phyloP scores from a whole-genome alignment of 495 filamentous ascomycete genomes.

The Acidomyces sp. region DNA sequence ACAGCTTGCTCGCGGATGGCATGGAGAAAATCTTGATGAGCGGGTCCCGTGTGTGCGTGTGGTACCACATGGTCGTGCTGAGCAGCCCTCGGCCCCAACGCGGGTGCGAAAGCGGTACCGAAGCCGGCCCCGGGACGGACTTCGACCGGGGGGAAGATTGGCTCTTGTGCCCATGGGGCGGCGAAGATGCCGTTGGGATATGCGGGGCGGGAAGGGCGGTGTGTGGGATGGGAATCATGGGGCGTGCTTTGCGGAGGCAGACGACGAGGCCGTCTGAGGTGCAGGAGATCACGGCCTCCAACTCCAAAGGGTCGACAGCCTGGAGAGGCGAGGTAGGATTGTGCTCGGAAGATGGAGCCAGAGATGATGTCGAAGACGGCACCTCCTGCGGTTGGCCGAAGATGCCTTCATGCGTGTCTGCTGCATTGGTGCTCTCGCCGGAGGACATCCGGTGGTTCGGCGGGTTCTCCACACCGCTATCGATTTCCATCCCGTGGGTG shows the following conservation, averaged over 20 bases:
- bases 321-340: background rate
- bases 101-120: constrained; percentile 21
- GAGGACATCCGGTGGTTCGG: constrained; percentile 20
- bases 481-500: constrained; percentile 15
- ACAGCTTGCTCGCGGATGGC: constrained; percentile 74
- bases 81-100: constrained; percentile 19
- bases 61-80: background rate
- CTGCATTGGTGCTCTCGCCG: constrained; percentile 20
- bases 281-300: constrained; percentile 82
- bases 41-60: constrained; percentile 9
- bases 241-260: constrained; percentile 61
- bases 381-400: constrained; percentile 27
- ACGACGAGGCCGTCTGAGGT: constrained; percentile 83
- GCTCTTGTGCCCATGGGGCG: constrained; percentile 60
- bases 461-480: background rate
- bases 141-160: constrained; percentile 33
- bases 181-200: constrained; percentile 61
- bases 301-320: constrained; percentile 38
- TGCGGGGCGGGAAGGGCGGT: constrained; percentile 32
- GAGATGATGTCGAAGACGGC: constrained; percentile 31
- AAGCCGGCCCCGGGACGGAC: constrained; percentile 10
- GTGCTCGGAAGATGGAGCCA: constrained; percentile 13
- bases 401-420: constrained; percentile 27
- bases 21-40: constrained; percentile 51
- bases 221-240: constrained; percentile 48